Base-by-base conservation (phyloP, 1,284 basidiomycete genomes). In the Ganoderma sinense region DNA sequence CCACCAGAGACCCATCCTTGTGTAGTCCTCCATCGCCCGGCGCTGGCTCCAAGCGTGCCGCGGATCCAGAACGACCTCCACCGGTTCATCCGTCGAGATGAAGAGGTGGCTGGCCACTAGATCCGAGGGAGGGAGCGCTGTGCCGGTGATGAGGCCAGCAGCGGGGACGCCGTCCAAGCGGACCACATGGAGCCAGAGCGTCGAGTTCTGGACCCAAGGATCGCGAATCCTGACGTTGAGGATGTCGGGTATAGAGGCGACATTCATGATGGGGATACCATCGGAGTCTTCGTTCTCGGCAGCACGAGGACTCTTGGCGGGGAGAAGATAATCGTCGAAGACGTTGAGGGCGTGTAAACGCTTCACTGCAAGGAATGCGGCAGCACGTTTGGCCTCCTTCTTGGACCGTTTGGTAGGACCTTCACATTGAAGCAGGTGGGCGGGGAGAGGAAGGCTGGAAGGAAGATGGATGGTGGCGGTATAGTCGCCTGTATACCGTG, bases 311-410 rank as follows among this genome's bases (percentile, higher is more conserved):
- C 82, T 85, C 74, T 77, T 82, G 61, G 77, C 75, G 0, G 95
- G 94, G 11, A 95, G 84, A 1, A 97, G 85, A 75, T 93, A 91
- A 66, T 94, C 89, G 75, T 96, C 91, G 75, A 96, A 91, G 6
- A 94, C 90, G 60, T 91, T 87, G n/a, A 94, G 81, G 48, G 84
- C 82, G 72, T 91, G 87, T 26, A 97, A 83, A 4, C 84, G 82
- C 73, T 88, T 89, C 31, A 94, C 92, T 2, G 92, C 93, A 69
- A 87, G 80, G 77, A 94, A 96, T 0, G 94, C 92, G 11, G 88
- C 94, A 1, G 92, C 90, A 20, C 94, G 89, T 76, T 90, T 94
- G 1, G 95, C 94, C 76, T 94, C 93, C 73, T 87, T 90, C 79
- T 95, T 95, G 13, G 91, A 88, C 41, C 83, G 81, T 68, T 87